A percentile compares a stretch with the other conserved stretches of the same genome.
Evolutionary conservation across 805 yeast genomes (phyloP).

Genomic region (Komagataella kurtzmanii): DNA sequence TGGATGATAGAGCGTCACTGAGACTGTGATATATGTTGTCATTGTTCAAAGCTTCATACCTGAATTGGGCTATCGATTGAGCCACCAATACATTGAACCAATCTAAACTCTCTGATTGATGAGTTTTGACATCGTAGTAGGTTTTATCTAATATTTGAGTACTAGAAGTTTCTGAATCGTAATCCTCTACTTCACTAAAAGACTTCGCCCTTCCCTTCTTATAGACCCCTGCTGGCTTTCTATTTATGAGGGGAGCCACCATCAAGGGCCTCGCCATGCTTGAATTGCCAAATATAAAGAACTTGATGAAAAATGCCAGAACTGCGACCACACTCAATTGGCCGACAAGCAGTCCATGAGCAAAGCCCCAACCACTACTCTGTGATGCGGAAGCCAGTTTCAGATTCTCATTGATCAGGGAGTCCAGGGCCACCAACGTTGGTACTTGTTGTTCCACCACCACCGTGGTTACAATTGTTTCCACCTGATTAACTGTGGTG

Average conservation of each 20-base stretch:
- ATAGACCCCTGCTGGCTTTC: conserved; percentile 13
- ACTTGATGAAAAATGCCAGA: conserved; percentile 51
- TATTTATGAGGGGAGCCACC: conserved; percentile 23
- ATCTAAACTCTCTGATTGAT: conserved; percentile 82
- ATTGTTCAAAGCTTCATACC: conserved; percentile 77
- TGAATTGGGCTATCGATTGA: conserved; percentile 73
- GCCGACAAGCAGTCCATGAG: conserved; percentile 64
- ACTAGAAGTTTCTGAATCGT: conserved; percentile 5
- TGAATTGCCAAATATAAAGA: conserved; percentile 65
- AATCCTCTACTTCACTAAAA: conserved; percentile 7
- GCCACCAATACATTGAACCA: conserved; percentile 96
- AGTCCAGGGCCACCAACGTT: not conserved
- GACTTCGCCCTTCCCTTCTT: conserved; percentile 17
- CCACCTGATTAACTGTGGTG: conserved; percentile 4
- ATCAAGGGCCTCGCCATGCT: not conserved
- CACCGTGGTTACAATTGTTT: not conserved
- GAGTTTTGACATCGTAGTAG: conserved; percentile 80
- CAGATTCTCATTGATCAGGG: conserved; percentile 1
- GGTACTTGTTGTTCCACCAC: conserved; percentile 1
- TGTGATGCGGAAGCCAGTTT: not conserved
- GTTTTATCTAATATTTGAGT: conserved; percentile 70
- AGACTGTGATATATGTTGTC: conserved; percentile 78
- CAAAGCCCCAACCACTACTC: conserved; percentile 41
- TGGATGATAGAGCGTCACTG: conserved; percentile 47
- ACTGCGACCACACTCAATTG: conserved; percentile 59